Evolutionary conservation across 192 early-diverging fungal species (phyloP).

Genomic region (Chytriomyces confervae): DNA sequence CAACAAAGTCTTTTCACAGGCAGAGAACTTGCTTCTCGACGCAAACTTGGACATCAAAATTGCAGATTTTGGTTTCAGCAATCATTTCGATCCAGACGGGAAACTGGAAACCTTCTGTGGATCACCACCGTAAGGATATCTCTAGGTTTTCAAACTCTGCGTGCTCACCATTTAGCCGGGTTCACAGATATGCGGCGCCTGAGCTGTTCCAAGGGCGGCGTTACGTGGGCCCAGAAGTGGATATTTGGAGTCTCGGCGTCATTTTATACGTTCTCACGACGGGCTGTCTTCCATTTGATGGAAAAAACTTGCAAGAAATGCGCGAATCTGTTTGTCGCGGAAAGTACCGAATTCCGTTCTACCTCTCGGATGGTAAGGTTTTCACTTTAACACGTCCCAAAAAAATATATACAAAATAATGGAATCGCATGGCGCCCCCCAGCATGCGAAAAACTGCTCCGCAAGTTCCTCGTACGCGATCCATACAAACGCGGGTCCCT

Average conservation of each 20-base stretch:
- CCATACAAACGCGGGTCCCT: conserved; percentile 56
- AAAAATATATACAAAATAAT: too few species aligned
- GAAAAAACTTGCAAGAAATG: conserved; percentile 84
- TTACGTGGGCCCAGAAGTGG: conserved; percentile 97
- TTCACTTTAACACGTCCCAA: too few species aligned
- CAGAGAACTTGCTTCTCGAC: conserved; percentile 62
- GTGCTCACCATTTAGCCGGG: not conserved
- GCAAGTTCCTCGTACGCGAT: conserved; percentile 65
- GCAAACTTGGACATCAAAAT: conserved; percentile 65
- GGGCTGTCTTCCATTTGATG: conserved; percentile 95
- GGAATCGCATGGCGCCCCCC: too few species aligned
- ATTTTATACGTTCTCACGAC: conserved; percentile 95
- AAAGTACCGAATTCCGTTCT: conserved; percentile 69
- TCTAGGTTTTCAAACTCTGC: too few species aligned
- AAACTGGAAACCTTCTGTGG: conserved; percentile 74
- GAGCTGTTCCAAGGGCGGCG: conserved; percentile 78
- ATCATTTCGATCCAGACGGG: conserved; percentile 61
- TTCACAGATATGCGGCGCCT: conserved; percentile 62
- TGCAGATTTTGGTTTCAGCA: conserved; percentile 69
- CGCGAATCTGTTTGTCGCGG: conserved; percentile 64
- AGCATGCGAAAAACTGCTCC: conserved; percentile 66
- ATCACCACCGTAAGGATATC: conserved; percentile 61
- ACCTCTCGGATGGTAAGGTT: conserved; percentile 42
- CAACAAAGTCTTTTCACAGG: conserved; percentile 55
- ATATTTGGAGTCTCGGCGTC: conserved; percentile 97